Conservation (phyloP, 495 filamentous ascomycete species). For the Emericellopsis terricola region DNA sequence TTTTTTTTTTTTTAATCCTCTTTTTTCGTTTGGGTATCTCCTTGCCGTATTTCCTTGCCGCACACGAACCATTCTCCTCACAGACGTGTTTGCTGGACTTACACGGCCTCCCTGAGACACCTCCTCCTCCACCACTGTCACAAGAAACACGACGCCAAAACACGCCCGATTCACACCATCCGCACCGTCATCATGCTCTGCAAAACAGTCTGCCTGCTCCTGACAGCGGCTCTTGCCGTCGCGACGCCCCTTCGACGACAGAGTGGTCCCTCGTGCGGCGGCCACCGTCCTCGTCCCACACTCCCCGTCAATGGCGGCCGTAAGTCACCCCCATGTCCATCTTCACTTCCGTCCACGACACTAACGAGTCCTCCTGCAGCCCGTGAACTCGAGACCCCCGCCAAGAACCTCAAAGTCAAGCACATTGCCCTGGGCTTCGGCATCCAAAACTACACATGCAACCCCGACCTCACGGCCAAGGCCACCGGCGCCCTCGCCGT, state of each 20-base stretch:
- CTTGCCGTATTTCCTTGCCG: no score
- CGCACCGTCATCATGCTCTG: no score
- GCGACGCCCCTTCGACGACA: neutral
- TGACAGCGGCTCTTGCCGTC: slow-evolving; percentile 1
- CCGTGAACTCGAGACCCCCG: slow-evolving; percentile 26
- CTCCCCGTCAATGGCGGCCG: slow-evolving; percentile 3
- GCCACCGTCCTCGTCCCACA: neutral
- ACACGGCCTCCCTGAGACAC: no score
- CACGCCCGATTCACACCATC: no score
- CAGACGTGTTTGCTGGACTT: no score
- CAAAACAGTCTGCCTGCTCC: slow-evolving; percentile 1
- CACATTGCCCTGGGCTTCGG: slow-evolving; percentile 52
- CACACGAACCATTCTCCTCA: no score
- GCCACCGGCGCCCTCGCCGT: slow-evolving; percentile 46
- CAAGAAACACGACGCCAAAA: no score
- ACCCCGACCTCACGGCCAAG: slow-evolving; percentile 7
- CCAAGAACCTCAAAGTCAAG: slow-evolving; percentile 29
- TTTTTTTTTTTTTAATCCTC: no score
- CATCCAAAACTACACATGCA: slow-evolving; percentile 65
- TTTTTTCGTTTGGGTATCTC: no score
- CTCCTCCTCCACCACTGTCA: no score
- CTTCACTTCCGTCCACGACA: neutral
- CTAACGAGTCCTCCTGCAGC: no score
- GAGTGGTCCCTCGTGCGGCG: neutral
- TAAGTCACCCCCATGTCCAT: neutral